Evolutionary conservation across 139 green algal species (phyloP).

Genomic region (Deuterostichococcus epilithicus): DNA sequence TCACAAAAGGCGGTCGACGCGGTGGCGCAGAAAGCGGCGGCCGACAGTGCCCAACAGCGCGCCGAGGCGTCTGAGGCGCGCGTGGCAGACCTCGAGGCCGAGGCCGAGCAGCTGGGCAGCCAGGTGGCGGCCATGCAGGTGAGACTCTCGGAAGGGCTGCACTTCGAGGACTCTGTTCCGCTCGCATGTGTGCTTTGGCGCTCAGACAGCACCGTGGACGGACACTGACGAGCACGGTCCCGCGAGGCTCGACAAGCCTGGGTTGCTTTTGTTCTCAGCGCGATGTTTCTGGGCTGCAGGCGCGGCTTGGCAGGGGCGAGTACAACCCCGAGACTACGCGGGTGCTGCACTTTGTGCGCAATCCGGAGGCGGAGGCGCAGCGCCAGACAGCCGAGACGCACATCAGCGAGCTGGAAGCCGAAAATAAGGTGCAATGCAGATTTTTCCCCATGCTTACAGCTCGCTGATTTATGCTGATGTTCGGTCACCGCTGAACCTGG

Average conservation of each 20-base stretch:
- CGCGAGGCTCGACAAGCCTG: neutral
- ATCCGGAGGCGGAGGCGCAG: conserved; percentile 54
- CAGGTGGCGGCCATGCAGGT: conserved; percentile 41
- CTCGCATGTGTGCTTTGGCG: too few species aligned
- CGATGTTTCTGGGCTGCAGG: conserved; percentile 16
- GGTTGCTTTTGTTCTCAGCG: neutral
- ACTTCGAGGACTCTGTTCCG: neutral
- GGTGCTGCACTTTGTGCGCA: conserved; percentile 74
- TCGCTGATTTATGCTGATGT: neutral
- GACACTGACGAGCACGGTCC: too few species aligned
- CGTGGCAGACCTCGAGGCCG: conserved; percentile 13
- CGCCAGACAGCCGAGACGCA: conserved; percentile 13
- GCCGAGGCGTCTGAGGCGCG: conserved; percentile 20
- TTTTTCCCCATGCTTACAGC: neutral
- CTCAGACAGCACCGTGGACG: too few species aligned
- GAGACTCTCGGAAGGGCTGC: neutral
- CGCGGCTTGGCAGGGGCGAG: conserved; percentile 63
- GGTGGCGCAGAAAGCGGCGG: neutral
- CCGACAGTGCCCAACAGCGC: neutral
- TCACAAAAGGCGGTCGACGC: neutral
- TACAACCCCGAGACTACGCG: conserved; percentile 49
- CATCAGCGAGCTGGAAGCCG: conserved; percentile 27
- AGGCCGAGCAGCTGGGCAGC: conserved; percentile 19
- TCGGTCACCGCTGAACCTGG: too few species aligned
- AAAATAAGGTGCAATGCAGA: conserved; percentile 32